Evolutionary conservation across 495 filamentous ascomycete genomes (phyloP), one percentile per base, ranked within the genome.

Genomic region (Penicillium cinerascens): DNA sequence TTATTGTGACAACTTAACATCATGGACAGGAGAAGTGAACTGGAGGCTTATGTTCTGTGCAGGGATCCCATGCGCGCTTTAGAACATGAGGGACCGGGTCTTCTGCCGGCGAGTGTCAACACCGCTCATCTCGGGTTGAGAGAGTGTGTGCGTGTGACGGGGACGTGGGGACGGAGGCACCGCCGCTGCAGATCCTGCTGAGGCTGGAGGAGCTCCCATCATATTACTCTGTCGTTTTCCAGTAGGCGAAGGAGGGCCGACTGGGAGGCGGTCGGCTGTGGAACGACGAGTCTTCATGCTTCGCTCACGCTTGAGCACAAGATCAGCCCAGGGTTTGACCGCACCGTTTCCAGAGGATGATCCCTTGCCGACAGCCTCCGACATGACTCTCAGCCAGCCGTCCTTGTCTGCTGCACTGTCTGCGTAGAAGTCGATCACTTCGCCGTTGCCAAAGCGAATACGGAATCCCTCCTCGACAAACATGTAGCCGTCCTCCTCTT

Each of bases 401-500:
- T 95, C 87, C 68, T 98, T 98, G 58, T 90, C 86, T 43, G 78
- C 81, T 1, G 82, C 76, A 33, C 81, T 89, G 68, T 98, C 93
- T 55, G 93, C 95, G 58, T 98, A 98, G 71, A 98, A 98, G 68
- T 98, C 93, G 55, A 98, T 98, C 37, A 92, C 83, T 71, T 98
- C 93, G 44, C 93, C 93, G 64, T 98, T 98, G 52, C 87, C 91
- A 70, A 98, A 98, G 47, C 92, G 89, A 66, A 98, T 92, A 29
- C 93, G 88, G 82, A 98, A 98, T 11, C 95, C 93, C 66, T 97
- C 95, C 70, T 98, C 93, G 20, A 98, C 93, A 60, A 97, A 97
- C 91, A 97, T 96, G 74, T 97, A 98, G 42, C 95, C 93, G 61
- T 98, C 93, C 69, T 97, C 95, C 61, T 97, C 95, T 68, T 97